phyloP scores from a whole-genome alignment of 192 early-diverging fungal genomes.

The Coemansia sp. region DNA sequence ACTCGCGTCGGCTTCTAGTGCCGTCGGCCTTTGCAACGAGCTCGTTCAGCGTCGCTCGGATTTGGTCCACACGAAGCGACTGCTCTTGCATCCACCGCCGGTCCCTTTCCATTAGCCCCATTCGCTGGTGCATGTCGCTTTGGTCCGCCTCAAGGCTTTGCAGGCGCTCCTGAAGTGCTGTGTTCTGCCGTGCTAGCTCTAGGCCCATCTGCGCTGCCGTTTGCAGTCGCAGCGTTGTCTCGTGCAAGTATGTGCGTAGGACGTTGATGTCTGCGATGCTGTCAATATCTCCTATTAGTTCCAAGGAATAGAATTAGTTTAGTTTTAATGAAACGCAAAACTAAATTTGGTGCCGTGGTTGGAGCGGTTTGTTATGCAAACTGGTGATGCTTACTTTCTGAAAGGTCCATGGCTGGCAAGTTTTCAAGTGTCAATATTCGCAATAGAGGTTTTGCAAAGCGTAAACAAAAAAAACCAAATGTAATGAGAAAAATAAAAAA shows the following conservation, averaged over 20 bases:
- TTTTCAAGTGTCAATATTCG: background rate
- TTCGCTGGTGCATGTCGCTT: conserved; percentile 31
- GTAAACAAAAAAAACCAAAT: background rate
- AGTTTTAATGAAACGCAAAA: no score
- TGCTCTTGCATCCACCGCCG: conserved; percentile 53
- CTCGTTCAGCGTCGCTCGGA: conserved; percentile 29
- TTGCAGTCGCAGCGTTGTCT: conserved; percentile 38
- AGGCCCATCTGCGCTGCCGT: conserved; percentile 49
- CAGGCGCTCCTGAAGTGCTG: conserved; percentile 23
- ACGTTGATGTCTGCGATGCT: conserved; percentile 22
- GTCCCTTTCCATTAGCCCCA: conserved; percentile 42
- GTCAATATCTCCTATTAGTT: conserved; percentile 16
- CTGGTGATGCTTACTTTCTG: background rate
- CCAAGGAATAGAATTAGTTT: background rate
- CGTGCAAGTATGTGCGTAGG: conserved; percentile 30
- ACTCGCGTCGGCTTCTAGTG: background rate
- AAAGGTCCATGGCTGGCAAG: background rate
- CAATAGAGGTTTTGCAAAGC: background rate
- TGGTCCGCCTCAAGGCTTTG: conserved; percentile 15
- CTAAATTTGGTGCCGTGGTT: no score
- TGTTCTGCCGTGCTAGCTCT: conserved; percentile 46
- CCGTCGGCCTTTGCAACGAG: conserved; percentile 16
- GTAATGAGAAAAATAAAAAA: background rate
- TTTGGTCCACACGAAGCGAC: conserved; percentile 46
- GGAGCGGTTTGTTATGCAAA: no score